Base-by-base conservation (phyloP, 2,329 filamentous ascomycete species). In the Elsinoe arachidis region DNA sequence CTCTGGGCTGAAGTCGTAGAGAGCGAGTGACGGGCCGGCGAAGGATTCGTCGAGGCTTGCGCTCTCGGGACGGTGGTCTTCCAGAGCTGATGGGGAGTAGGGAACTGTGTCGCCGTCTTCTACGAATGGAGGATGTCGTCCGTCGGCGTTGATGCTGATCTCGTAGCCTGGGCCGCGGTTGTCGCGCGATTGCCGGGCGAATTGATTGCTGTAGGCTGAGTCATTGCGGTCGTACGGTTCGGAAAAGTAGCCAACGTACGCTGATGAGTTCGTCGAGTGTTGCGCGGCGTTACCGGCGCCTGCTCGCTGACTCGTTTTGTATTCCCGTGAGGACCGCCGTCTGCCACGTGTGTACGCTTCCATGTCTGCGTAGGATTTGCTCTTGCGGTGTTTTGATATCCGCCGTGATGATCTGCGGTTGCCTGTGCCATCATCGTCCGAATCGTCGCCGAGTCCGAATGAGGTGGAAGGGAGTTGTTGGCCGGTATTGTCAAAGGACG, bases 1-100 rank as follows among this genome's bases (percentile, higher is more conserved):
- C 72, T 97, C 92, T 33, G 91, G 83, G 64, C 85, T 85, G 73
- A 99, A 99, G 69, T 96, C 91, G 69, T 96, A 99, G 19, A 99
- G 78, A 5, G 93, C 93, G 26, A 99, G 89, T 10, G 90, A 91
- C 69, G 95, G 96, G 51, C 93, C 93, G 68, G 96, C 91, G 82
- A 96, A 96, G 71, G 97, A 90, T 73, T 97, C 92, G 70, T 97
- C 93, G 4, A 91, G 90, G 12, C 89, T 95, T 4, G 58, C 56
- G 10, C 54, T 58, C 11, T 56, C 58, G 37, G 60, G 60, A 2
- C 60, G 55, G 38, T 61, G 60, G 6, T 58, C 57, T 39, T 60
- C 43, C 5, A 59, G 15, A 3, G 57, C 53, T 15, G 57, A 56
- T 9, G 57, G 52, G 19, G 33, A 39, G 15, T 57, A 53, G 5